Percentiles rank a stretch among this genome's conserved stretches.
These are phyloP conservation scores for Pleurotus citrinopileatus DNA, from an alignment of 768 basidiomycete species.

Conservation along the genomic window DNA sequence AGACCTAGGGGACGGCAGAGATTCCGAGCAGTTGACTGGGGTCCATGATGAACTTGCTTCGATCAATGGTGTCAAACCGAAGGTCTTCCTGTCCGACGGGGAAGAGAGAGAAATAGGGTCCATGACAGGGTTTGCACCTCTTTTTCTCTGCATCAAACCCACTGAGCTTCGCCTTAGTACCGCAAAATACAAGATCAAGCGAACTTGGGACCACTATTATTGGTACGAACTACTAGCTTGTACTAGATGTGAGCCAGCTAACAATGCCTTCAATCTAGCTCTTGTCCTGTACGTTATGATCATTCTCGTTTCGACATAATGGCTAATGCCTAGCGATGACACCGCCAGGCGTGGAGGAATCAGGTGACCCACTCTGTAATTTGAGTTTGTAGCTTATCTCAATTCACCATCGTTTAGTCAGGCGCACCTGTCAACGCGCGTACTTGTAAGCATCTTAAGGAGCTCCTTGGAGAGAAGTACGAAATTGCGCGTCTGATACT, in stretches of 20 bases:
- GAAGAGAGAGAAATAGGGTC: constrained; percentile 46
- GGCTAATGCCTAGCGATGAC: not conserved
- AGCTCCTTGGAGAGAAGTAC: constrained; percentile 33
- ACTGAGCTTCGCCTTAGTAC: constrained; percentile 24
- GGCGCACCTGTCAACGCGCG: constrained; percentile 35
- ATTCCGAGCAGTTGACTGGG: constrained; percentile 13
- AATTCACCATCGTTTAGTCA: constrained; percentile 15
- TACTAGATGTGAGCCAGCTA: not conserved
- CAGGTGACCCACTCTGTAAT: constrained; percentile 18
- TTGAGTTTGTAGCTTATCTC: not conserved
- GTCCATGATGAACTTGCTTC: constrained; percentile 43
- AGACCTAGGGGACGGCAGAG: not conserved
- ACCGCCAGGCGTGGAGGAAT: constrained; percentile 31
- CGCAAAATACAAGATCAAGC: constrained; percentile 38
- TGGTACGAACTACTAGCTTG: constrained; percentile 21
- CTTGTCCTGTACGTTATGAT: constrained; percentile 28
- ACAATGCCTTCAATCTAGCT: constrained; percentile 14
- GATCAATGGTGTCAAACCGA: constrained; percentile 52
- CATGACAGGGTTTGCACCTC: constrained; percentile 27
- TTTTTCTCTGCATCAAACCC: not conserved
- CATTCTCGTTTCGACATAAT: not conserved
- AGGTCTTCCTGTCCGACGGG: constrained; percentile 42
- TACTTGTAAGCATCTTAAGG: constrained; percentile 36
- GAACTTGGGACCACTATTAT: constrained; percentile 39
- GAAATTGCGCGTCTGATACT: constrained; percentile 32